Conservation (phyloP, 352 stramenopile genomes). For the Peronosclerospora sorghi region DNA sequence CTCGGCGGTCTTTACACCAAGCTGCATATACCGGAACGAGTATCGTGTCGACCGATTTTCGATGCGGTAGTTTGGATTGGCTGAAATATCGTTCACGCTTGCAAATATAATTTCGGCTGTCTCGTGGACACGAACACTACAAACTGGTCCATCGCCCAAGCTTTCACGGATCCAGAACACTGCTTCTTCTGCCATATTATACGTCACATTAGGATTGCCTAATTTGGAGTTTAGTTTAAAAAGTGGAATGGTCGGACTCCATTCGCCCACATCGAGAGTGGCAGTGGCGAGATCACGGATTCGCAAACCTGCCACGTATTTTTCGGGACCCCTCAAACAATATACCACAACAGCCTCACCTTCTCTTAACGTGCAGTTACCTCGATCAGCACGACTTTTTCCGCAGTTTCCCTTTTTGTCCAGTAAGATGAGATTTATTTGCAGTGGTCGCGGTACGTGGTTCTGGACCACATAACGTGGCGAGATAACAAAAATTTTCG, state of each 20-base stretch:
- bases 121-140: constrained; percentile 50
- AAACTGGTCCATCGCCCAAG: constrained; percentile 63
- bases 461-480: constrained; percentile 71
- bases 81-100: constrained; percentile 57
- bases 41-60: constrained; percentile 73
- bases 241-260: constrained; percentile 41
- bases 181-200: constrained; percentile 33
- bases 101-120: constrained; percentile 60
- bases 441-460: constrained; percentile 40
- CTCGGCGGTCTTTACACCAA: constrained; percentile 41
- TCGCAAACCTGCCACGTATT: constrained; percentile 51
- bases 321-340: constrained; percentile 54
- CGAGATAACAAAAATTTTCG: constrained; percentile 73
- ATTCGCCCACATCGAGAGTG: constrained; percentile 39
- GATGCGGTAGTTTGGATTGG: constrained; percentile 63
- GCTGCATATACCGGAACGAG: constrained; percentile 68
- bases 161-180: constrained; percentile 60
- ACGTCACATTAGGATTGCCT: constrained; percentile 30
- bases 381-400: constrained; percentile 23
- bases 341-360: constrained; percentile 56
- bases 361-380: constrained; percentile 37
- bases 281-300: constrained; percentile 50
- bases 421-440: constrained; percentile 66
- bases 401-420: constrained; percentile 53
- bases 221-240: constrained; percentile 30